Conservation (phyloP, 2,329 filamentous ascomycete species). For the Cephalotrichum gorgonifer region DNA sequence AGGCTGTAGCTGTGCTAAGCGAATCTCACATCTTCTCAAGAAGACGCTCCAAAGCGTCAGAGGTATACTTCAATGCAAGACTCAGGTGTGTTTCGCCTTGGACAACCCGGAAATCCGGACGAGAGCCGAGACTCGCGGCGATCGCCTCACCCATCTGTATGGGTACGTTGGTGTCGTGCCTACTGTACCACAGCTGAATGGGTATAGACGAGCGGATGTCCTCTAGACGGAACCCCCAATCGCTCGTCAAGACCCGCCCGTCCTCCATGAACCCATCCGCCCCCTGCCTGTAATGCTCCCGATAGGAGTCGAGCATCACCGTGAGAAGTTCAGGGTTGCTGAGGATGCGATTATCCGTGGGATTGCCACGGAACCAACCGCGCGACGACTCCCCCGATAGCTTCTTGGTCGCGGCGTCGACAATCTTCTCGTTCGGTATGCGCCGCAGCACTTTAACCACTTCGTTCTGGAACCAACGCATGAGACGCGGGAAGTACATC, state of each 20-base stretch:
- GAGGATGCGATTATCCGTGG: background rate
- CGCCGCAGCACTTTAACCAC: too few species aligned
- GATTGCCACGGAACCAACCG: too few species aligned
- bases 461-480: too few species aligned
- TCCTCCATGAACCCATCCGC: conserved; percentile 3
- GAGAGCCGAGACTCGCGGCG: conserved; percentile 2
- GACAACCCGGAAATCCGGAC: conserved; percentile 1
- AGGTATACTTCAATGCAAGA: background rate
- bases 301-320: conserved; percentile 2
- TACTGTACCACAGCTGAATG: conserved; percentile 4
- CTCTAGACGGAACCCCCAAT: conserved; percentile 1
- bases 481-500: background rate
- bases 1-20: background rate
- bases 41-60: conserved; percentile 3
- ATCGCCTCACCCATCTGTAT: conserved; percentile 4
- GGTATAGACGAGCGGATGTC: background rate
- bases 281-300: conserved; percentile 4
- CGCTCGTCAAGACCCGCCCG: conserved; percentile 1
- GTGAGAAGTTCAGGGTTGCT: background rate
- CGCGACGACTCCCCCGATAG: too few species aligned
- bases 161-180: conserved; percentile 4
- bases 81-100: conserved; percentile 1
- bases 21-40: conserved; percentile 1
- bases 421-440: too few species aligned
- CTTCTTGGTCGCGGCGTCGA: too few species aligned